Percentiles rank a stretch among this genome's conserved stretches.
phyloP scores from a whole-genome alignment of 2,329 filamentous ascomycete species.

The Neocucurbitaria cava region DNA sequence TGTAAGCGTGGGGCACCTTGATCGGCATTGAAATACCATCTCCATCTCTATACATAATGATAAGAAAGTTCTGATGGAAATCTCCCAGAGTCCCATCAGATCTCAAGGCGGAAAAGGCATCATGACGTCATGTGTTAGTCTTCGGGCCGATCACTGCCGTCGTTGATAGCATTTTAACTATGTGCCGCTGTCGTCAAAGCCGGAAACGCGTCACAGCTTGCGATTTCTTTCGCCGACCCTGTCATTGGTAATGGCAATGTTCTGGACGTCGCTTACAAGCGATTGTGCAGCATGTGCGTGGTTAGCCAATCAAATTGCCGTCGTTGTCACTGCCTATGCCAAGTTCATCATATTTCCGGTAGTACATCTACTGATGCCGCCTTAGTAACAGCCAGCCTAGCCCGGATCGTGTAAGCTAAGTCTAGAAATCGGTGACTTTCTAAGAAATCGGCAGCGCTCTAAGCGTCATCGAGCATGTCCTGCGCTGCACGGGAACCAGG shows the following conservation, averaged over 20 bases:
- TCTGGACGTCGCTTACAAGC: slow-evolving; percentile 21
- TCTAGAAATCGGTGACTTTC: no score
- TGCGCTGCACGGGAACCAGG: slow-evolving; percentile 14
- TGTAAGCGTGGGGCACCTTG: no score
- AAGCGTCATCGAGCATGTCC: slow-evolving; percentile 26
- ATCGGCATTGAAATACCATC: no score
- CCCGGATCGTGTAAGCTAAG: slow-evolving; percentile 5
- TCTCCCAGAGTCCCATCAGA: no score
- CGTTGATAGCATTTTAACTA: neutral
- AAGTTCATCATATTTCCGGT: slow-evolving; percentile 15
- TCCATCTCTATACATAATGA: no score
- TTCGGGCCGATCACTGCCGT: slow-evolving; percentile 3
- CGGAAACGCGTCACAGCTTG: slow-evolving; percentile 17
- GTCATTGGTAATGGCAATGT: slow-evolving; percentile 19
- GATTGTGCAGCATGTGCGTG: neutral
- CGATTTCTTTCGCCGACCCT: slow-evolving; percentile 3
- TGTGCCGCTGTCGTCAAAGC: neutral
- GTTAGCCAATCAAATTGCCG: slow-evolving; percentile 15
- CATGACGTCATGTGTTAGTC: no score
- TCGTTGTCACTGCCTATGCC: slow-evolving; percentile 14
- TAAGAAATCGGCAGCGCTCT: slow-evolving; percentile 12
- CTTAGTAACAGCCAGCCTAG: slow-evolving; percentile 13
- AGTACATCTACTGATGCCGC: slow-evolving; percentile 15
- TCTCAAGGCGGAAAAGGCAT: no score
- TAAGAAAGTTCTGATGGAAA: no score